Percentiles rank a stretch among this genome's conserved stretches.
These are phyloP conservation scores for Cercospora citrullina DNA, from an alignment of 2,329 filamentous ascomycete genomes.

Conservation along the genomic window DNA sequence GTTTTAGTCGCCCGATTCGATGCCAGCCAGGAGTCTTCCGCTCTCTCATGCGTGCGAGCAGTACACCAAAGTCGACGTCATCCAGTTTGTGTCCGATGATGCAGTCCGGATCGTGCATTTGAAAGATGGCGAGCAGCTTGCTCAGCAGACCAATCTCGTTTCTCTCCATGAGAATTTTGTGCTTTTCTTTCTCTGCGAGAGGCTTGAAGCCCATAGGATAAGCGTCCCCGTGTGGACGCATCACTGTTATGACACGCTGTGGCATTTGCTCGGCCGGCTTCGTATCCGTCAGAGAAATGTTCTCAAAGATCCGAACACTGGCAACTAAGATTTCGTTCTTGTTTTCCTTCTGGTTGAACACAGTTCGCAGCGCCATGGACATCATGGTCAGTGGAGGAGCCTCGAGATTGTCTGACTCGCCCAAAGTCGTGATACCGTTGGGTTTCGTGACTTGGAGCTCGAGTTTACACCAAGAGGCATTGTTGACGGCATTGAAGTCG, in stretches of 20 bases:
- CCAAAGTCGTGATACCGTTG: constrained; percentile 69
- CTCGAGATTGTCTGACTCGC: constrained; percentile 77
- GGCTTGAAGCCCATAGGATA: constrained; percentile 88
- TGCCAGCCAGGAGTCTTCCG: constrained; percentile 95
- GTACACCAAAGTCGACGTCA: constrained; percentile 90
- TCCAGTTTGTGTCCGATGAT: constrained; percentile 94
- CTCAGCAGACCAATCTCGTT: constrained; percentile 82
- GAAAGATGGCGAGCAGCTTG: constrained; percentile 85
- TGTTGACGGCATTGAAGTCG: constrained; percentile 80
- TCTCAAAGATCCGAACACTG: constrained; percentile 89
- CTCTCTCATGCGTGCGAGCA: constrained; percentile 82
- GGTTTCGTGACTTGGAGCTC: constrained; percentile 82
- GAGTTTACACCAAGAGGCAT: constrained; percentile 95
- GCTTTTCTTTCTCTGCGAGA: constrained; percentile 70
- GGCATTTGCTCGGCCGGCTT: constrained; percentile 85
- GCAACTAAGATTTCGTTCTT: constrained; percentile 94
- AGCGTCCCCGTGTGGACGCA: constrained; percentile 70
- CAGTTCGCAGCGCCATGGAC: constrained; percentile 85
- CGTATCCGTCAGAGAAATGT: constrained; percentile 81
- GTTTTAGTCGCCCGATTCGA: constrained; percentile 81
- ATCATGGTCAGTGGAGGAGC: constrained; percentile 90
- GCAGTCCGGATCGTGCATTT: constrained; percentile 87
- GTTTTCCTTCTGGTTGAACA: constrained; percentile 87
- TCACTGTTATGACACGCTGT: constrained; percentile 86
- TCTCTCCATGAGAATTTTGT: constrained; percentile 76